Percentiles rank a stretch among this genome's conserved stretches.
Evolutionary conservation across 2,329 filamentous ascomycete species (phyloP).

Genomic region (Ceratocystis papillata): DNA sequence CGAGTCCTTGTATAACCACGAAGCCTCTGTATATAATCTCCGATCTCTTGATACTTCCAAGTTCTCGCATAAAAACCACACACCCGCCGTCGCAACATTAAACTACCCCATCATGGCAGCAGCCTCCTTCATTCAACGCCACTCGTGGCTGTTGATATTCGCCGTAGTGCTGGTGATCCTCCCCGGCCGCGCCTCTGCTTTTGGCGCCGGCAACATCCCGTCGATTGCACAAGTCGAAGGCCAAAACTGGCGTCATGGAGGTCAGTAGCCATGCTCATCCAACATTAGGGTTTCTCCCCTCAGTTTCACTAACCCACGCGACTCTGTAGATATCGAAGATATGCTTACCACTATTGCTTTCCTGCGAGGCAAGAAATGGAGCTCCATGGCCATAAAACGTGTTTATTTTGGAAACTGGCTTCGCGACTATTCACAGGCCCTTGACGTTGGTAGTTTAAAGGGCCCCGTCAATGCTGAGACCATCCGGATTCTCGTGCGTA

Average conservation of each 20-base stretch:
- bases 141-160: slow-evolving; percentile 42
- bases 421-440: slow-evolving; percentile 72
- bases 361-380: slow-evolving; percentile 75
- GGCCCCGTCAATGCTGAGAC: slow-evolving; percentile 61
- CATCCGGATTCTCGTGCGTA: slow-evolving; percentile 56
- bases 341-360: slow-evolving; percentile 68
- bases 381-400: slow-evolving; percentile 62
- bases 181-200: slow-evolving; percentile 47
- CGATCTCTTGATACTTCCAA: too few species aligned
- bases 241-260: slow-evolving; percentile 59
- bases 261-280: slow-evolving; percentile 29
- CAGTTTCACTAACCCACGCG: neutral
- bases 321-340: slow-evolving; percentile 58
- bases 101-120: slow-evolving; percentile 36
- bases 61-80: neutral
- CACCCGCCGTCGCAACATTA: neutral
- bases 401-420: slow-evolving; percentile 84
- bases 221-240: slow-evolving; percentile 53
- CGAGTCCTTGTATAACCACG: neutral
- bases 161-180: slow-evolving; percentile 47
- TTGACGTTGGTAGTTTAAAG: slow-evolving; percentile 71
- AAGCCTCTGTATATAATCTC: neutral
- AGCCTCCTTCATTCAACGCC: slow-evolving; percentile 39
- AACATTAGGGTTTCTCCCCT: neutral
- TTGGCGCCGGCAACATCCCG: slow-evolving; percentile 63